Base-by-base conservation (phyloP, 2,329 filamentous ascomycete species). In the Phoma sp. region DNA sequence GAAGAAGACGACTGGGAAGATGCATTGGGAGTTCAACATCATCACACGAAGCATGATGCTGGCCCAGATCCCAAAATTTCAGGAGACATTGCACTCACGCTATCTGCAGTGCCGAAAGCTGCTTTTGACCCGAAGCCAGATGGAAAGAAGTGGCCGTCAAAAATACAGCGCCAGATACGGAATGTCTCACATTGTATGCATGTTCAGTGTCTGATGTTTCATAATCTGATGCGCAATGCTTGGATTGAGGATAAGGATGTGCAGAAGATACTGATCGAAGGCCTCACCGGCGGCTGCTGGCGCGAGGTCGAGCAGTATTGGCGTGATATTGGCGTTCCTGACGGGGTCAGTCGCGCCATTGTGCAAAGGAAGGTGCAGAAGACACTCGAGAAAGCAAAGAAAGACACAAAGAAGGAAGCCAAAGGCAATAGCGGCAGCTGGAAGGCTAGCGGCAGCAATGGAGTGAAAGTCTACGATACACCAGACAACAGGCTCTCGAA, bases 181-280 rank as follows among this genome's bases (percentile, higher is more conserved):
- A 84, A 87, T 28, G 83, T 87, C 3, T 92, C 92, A 0, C 95
- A 99, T 74, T 90, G 91, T 64, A 82, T 96, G 62, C 95, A 99
- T 74, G 92, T 98, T 2, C 87, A 96, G 71, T 85, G 87, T 46
- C 79, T 99, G 14, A 83, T 99, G 55, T 97, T 89, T 82, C 93
- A 98, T 72, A 98, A 98, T 69, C 85, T 91, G 0, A 76, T 95
- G 12, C 86, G 74, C 11, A 76, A 76, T 49, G 60, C 62, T 2
- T 75, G 74, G 74, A 62, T 74, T 6, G 67, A 73, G 40, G 72
- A 76, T 49, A 61, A 66, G 42, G 53, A 69, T 39, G 67, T 73
- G 20, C 73, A 74, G 56, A 66, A 58, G 47, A 65, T 61, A 7
- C 53, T 76, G 43, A 62, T 75, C 1, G 63, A 64, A 10, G 50